These are phyloP conservation scores for Boletus insuetus DNA, from an alignment of 768 basidiomycete species.

Conservation along the genomic window DNA sequence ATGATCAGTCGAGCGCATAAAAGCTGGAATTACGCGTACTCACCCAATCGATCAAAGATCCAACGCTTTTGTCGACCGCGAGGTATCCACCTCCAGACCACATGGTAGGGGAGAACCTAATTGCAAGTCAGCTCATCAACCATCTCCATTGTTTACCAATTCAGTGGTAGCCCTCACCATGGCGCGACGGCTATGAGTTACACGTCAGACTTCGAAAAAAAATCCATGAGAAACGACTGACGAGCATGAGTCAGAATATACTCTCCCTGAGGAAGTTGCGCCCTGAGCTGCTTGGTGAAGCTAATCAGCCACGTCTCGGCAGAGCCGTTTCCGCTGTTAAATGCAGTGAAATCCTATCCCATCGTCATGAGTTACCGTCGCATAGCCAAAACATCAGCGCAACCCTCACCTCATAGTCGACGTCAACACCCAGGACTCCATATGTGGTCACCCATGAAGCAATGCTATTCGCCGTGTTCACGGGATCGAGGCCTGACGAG, in stretches of 20 bases:
- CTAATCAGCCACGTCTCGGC: slow-evolving; percentile 36
- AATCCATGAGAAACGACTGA: slow-evolving; percentile 14
- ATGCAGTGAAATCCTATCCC: slow-evolving; percentile 33
- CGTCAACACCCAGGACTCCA: slow-evolving; percentile 47
- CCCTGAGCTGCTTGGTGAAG: slow-evolving; percentile 35
- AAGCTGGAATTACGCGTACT: background rate
- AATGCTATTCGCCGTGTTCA: slow-evolving; percentile 40
- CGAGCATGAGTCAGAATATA: slow-evolving; percentile 38
- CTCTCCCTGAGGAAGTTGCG: slow-evolving; percentile 30
- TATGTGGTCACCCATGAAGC: slow-evolving; percentile 48
- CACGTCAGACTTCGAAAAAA: background rate
- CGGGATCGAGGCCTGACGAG: slow-evolving; percentile 38
- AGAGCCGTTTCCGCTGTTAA: slow-evolving; percentile 35
- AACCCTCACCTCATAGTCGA: slow-evolving; percentile 46
- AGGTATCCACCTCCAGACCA: slow-evolving; percentile 38
- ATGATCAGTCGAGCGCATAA: background rate
- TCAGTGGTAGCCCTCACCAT: slow-evolving; percentile 13
- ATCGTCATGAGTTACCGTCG: background rate
- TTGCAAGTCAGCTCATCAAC: background rate
- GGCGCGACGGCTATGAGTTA: slow-evolving; percentile 16
- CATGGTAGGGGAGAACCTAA: slow-evolving; percentile 20
- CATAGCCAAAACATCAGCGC: background rate
- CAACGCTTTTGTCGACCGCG: slow-evolving; percentile 36
- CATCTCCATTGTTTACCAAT: background rate
- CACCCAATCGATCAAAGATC: slow-evolving; percentile 46